phyloP scores from a whole-genome alignment of 2,329 filamentous ascomycete species.

The Leptographium lundbergii region DNA sequence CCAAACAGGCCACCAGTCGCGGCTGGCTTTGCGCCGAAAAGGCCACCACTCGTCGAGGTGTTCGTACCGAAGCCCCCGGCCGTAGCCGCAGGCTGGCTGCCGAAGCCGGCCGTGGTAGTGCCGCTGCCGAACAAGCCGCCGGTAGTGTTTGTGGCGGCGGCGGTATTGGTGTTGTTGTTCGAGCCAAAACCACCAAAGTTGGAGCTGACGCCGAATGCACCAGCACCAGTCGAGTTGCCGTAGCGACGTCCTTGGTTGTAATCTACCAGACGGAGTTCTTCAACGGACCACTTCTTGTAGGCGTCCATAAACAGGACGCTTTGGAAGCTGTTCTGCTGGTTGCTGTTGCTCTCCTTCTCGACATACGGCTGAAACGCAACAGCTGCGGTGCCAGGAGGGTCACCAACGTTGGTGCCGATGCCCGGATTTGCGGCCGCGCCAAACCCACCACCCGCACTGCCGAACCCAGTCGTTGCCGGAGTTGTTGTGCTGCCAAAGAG shows the following conservation, averaged over 20 bases:
- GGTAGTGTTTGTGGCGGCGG: conserved; percentile 23
- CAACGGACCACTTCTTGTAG: conserved; percentile 85
- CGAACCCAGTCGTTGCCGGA: conserved; percentile 27
- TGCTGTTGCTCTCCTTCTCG: conserved; percentile 57
- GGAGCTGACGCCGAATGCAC: conserved; percentile 61
- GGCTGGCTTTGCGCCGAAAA: conserved; percentile 22
- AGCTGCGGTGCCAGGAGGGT: conserved; percentile 56
- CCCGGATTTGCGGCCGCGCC: conserved; percentile 31
- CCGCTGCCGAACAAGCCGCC: conserved; percentile 25
- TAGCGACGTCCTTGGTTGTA: conserved; percentile 77
- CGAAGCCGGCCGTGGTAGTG: conserved; percentile 25
- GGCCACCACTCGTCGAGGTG: conserved; percentile 11
- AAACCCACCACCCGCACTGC: conserved; percentile 15
- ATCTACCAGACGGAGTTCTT: conserved; percentile 70
- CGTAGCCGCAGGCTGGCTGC: conserved; percentile 11
- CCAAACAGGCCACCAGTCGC: conserved; percentile 22
- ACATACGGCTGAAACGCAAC: conserved; percentile 55
- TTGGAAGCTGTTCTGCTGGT: conserved; percentile 53
- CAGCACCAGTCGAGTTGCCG: conserved; percentile 73
- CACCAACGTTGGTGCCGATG: conserved; percentile 37
- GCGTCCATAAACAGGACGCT: conserved; percentile 67
- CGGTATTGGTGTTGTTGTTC: conserved; percentile 19
- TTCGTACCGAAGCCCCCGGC: conserved; percentile 26
- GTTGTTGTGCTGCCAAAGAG: conserved; percentile 32
- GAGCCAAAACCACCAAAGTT: conserved; percentile 38